Evolutionary conservation across 2,329 filamentous ascomycete species (phyloP), one percentile per base, ranked within the genome.

Genomic region (Xylariaceae sp.): DNA sequence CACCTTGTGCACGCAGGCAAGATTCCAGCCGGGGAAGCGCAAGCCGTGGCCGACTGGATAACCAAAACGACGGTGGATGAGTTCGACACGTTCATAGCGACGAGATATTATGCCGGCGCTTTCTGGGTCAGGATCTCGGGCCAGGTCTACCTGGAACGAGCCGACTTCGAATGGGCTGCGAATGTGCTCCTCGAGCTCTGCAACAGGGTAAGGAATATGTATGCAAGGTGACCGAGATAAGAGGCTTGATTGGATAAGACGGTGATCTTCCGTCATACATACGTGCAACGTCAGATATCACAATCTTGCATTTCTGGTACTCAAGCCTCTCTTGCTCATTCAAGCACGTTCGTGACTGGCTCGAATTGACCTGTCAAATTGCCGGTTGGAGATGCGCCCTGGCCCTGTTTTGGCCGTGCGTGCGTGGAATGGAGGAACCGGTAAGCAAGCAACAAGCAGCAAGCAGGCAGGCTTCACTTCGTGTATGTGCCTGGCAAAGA

Each of bases 11-110:
- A 52, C 18, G 41, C 16, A 10, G 53, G 48, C 44, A 56, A 60
- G 23, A 46, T 68, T 20, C 62, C 55, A 16, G 61, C 52, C 4
- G 59, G 19, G 45, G 63, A 70, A 9, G 66, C 59, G 43, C 54
- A 66, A 19, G 54, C 56, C 2, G 62, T 63, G 40, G 66, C 66
- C 18, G 59, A 66, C 52, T 74, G 72, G 65, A 71, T 73, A 20
- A 68, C 65, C 41, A 61, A 58, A 44, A 68, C 52, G 47, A 61
- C 63, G 18, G 63, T 70, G 29, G 59, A 62, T 16, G 66, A 70
- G 47, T 69, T 68, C 47, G 65, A 70, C 53, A 67, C 67, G 23
- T 70, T 68, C 44, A 62, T 70, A 55, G 65, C 66, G 26, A 66
- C 67, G 10, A 67, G 67, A 48, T 65, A 61, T 26, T 68, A 69